Evolutionary conservation across 768 basidiomycete species (phyloP).

Genomic region (Roridomyces roridus): DNA sequence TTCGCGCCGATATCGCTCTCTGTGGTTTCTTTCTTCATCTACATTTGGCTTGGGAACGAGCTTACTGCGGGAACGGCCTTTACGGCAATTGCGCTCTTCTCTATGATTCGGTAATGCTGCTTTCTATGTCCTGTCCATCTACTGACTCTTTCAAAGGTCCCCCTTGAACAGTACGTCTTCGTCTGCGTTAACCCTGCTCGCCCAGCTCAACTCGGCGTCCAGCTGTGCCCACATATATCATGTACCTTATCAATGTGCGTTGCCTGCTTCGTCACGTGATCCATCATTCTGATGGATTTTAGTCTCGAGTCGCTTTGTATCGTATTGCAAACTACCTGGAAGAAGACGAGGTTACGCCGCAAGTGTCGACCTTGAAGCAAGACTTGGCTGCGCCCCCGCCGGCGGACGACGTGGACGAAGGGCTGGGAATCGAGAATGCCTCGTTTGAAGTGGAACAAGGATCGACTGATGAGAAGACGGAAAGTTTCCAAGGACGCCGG

Average conservation of each 20-base stretch:
- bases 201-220: background rate
- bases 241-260: conserved; percentile 69
- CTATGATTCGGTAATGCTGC: background rate
- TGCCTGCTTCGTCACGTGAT: background rate
- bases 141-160: too few species aligned
- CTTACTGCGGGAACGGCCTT: conserved; percentile 84
- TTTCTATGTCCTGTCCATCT: too few species aligned
- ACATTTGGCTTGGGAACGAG: conserved; percentile 72
- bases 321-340: conserved; percentile 72
- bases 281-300: background rate
- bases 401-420: conserved; percentile 39
- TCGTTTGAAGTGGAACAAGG: conserved; percentile 70
- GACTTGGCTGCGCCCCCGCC: conserved; percentile 25
- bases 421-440: conserved; percentile 64
- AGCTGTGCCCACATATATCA: conserved; percentile 79
- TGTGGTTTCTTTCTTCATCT: conserved; percentile 79
- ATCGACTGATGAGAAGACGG: conserved; percentile 34
- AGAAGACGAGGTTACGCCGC: conserved; percentile 72
- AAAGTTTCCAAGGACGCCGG: background rate
- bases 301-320: conserved; percentile 67
- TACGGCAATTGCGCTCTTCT: conserved; percentile 68
- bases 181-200: too few species aligned
- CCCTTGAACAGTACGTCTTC: too few species aligned
- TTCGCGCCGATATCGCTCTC: conserved; percentile 83
- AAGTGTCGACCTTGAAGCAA: conserved; percentile 70